Conservation (phyloP, 2,329 filamentous ascomycete species). For the Alternaria gaisen region DNA sequence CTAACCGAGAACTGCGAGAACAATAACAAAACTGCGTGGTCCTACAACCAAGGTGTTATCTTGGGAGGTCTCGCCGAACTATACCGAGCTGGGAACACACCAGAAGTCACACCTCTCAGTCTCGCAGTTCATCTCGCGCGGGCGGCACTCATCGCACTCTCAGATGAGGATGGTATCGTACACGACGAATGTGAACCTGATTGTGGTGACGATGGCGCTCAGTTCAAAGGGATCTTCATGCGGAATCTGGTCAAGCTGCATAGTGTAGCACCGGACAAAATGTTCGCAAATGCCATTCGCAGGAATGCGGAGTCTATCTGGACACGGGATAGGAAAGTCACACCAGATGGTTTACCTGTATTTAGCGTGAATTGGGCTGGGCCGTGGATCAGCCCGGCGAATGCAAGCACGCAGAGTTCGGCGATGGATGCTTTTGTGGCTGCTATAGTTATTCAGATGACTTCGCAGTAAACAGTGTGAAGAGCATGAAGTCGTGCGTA, state of each 20-base stretch:
- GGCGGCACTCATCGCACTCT: slow-evolving; percentile 49
- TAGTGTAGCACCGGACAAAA: slow-evolving; percentile 57
- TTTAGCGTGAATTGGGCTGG: slow-evolving; percentile 73
- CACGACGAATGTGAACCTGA: slow-evolving; percentile 53
- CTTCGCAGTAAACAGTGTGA: background rate
- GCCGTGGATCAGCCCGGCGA: slow-evolving; percentile 60
- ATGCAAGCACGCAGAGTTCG: slow-evolving; percentile 69
- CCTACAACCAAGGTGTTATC: slow-evolving; percentile 70
- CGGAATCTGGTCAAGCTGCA: slow-evolving; percentile 70
- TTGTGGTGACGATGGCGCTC: slow-evolving; percentile 58
- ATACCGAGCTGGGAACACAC: slow-evolving; percentile 47
- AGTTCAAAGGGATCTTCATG: slow-evolving; percentile 78
- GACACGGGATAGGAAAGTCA: slow-evolving; percentile 62
- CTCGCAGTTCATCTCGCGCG: slow-evolving; percentile 52
- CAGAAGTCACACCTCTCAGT: slow-evolving; percentile 44
- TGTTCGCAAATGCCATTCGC: slow-evolving; percentile 65
- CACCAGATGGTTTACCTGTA: slow-evolving; percentile 39
- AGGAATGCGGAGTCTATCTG: slow-evolving; percentile 73
- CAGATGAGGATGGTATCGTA: slow-evolving; percentile 50
- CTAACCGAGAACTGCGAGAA: slow-evolving; percentile 61
- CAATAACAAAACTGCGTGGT: slow-evolving; percentile 59
- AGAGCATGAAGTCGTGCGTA: background rate
- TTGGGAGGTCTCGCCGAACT: slow-evolving; percentile 67
- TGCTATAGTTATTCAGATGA: fast-evolving
- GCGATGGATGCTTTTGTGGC: slow-evolving; percentile 73